Evolutionary conservation across 2,329 filamentous ascomycete genomes (phyloP).

Genomic region (Calonectria ilicicola): DNA sequence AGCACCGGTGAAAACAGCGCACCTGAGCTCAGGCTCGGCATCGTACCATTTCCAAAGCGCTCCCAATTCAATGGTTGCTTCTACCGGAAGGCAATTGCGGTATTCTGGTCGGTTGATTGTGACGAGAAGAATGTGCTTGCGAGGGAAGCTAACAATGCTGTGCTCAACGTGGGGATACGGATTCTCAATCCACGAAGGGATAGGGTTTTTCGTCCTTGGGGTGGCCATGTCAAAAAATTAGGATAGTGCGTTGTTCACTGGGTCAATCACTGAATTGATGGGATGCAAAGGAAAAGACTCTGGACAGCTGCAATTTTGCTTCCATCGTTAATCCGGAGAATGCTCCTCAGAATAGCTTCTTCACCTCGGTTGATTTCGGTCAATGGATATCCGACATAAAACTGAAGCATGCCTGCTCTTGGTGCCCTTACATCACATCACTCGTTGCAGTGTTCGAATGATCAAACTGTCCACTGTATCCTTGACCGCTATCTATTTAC

Average conservation of each 20-base stretch:
- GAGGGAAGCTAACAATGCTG: conserved; percentile 54
- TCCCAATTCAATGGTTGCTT: conserved; percentile 53
- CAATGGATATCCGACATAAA: not conserved
- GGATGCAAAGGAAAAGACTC: not conserved
- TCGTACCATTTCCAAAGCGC: conserved; percentile 64
- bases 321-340: not conserved
- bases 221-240: conserved; percentile 34
- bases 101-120: conserved; percentile 57
- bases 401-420: not conserved
- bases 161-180: conserved; percentile 47
- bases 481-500: not conserved
- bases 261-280: not conserved
- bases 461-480: not conserved
- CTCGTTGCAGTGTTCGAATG: not conserved
- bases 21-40: conserved; percentile 58
- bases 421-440: not conserved
- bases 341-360: not conserved
- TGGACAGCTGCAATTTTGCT: not conserved
- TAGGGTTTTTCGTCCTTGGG: conserved; percentile 39
- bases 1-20: conserved; percentile 64
- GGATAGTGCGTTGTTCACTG: not conserved
- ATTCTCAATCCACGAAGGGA: conserved; percentile 49
- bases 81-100: conserved; percentile 55
- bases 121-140: conserved; percentile 54
- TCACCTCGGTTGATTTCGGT: conserved; percentile 24